Evolutionary conservation across 2,329 filamentous ascomycete genomes (phyloP).

Genomic region (Aspergillus sojae): DNA sequence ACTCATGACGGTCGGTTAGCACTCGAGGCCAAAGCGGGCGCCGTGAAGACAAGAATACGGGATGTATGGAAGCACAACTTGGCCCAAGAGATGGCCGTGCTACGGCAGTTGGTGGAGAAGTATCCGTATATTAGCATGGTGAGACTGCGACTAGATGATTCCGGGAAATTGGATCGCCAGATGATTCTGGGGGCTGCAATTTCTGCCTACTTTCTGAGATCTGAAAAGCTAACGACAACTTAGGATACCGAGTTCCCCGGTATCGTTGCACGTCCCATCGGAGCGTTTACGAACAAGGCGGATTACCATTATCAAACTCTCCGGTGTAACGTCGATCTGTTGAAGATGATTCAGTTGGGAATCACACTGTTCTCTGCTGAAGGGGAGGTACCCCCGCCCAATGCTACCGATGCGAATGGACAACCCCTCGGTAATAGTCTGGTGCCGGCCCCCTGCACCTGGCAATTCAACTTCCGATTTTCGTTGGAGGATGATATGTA

Average conservation of each 20-base stretch:
- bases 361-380: conserved; percentile 91
- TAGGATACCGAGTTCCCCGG: conserved; percentile 99
- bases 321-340: conserved; percentile 92
- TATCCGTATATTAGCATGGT: conserved; percentile 99
- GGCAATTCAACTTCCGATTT: conserved; percentile 99
- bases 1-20: conserved; percentile 56
- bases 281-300: conserved; percentile 88
- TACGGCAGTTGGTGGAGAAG: conserved; percentile 81
- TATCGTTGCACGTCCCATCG: conserved; percentile 93
- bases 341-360: conserved; percentile 96
- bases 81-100: conserved; percentile 82
- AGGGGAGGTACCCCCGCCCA: conserved; percentile 79
- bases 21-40: conserved; percentile 59
- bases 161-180: background rate
- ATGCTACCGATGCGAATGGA: conserved; percentile 57
- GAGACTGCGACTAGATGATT: conserved; percentile 38
- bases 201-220: background rate
- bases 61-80: conserved; percentile 96
- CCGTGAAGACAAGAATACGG: conserved; percentile 77
- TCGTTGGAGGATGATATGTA: conserved; percentile 96
- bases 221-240: background rate
- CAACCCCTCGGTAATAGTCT: conserved; percentile 56
- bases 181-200: background rate
- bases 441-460: conserved; percentile 77
- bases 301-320: conserved; percentile 99